phyloP scores from a whole-genome alignment of 2,329 filamentous ascomycete genomes.

The Mycosphaerella sp. region DNA sequence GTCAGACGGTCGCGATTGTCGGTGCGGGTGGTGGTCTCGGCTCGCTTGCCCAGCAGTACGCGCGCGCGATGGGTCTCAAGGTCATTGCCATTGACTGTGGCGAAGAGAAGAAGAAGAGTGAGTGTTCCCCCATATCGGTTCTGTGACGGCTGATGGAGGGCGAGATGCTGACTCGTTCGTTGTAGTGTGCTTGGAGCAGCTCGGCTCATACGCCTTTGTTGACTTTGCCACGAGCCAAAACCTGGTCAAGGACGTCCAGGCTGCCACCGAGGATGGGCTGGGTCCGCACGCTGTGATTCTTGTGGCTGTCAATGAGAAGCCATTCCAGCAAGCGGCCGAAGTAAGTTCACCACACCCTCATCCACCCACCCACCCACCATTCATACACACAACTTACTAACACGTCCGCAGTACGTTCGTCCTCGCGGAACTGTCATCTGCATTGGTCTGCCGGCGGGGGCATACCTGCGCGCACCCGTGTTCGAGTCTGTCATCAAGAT shows the following conservation, averaged over 20 bases:
- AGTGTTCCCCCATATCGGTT: background rate
- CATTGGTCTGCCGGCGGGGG: slow-evolving; percentile 78
- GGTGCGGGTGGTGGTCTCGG: slow-evolving; percentile 81
- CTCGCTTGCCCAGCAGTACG: slow-evolving; percentile 75
- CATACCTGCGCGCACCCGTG: slow-evolving; percentile 74
- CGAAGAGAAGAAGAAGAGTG: slow-evolving; percentile 61
- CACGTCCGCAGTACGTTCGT: slow-evolving; percentile 61
- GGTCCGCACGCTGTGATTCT: slow-evolving; percentile 84
- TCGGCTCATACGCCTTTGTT: slow-evolving; percentile 67
- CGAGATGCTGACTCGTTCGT: background rate
- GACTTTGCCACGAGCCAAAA: slow-evolving; percentile 74
- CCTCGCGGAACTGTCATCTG: slow-evolving; percentile 76
- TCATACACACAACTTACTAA: slow-evolving; percentile 4
- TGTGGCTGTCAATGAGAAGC: slow-evolving; percentile 79
- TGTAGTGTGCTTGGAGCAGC: slow-evolving; percentile 54
- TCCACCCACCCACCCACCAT: too few species aligned
- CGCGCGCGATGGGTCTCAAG: slow-evolving; percentile 79
- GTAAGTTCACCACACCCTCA: slow-evolving; percentile 17
- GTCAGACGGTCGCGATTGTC: slow-evolving; percentile 75
- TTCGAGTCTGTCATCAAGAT: slow-evolving; percentile 70
- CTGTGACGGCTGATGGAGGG: background rate
- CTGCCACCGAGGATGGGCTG: slow-evolving; percentile 68
- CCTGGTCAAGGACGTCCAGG: slow-evolving; percentile 77
- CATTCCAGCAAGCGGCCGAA: slow-evolving; percentile 87
- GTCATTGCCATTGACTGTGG: slow-evolving; percentile 78